Percentiles rank a stretch among this genome's conserved stretches.
Conservation (phyloP, 1,139 yeast genomes). For the Arxiozyma telluris region DNA sequence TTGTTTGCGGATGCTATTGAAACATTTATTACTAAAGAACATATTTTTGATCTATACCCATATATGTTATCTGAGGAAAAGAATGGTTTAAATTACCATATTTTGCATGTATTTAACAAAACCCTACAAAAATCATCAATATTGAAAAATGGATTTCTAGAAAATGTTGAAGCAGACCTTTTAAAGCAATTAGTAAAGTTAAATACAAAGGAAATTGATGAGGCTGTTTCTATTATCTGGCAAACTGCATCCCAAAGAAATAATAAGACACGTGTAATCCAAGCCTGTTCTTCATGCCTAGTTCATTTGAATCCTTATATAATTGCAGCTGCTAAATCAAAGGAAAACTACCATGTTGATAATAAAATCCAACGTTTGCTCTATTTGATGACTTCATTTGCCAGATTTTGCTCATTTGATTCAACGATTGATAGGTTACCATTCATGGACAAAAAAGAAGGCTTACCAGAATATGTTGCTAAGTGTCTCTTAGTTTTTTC, state of each 20-base stretch:
- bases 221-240: slow-evolving; percentile 66
- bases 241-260: slow-evolving; percentile 39
- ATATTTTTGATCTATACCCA: slow-evolving; percentile 52
- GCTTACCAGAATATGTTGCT: slow-evolving; percentile 46
- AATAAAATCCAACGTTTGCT: slow-evolving; percentile 48
- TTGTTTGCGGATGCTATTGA: slow-evolving; percentile 45
- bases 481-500: slow-evolving; percentile 50
- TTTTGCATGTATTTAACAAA: slow-evolving; percentile 45
- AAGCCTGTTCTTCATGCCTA: slow-evolving; percentile 55
- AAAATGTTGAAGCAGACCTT: slow-evolving; percentile 44
- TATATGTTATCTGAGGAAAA: slow-evolving; percentile 42
- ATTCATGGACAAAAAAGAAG: slow-evolving; percentile 42
- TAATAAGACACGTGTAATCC: slow-evolving; percentile 43
- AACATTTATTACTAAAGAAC: slow-evolving; percentile 51
- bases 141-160: slow-evolving; percentile 44
- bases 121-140: slow-evolving; percentile 39
- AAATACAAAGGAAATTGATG: slow-evolving; percentile 48
- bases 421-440: slow-evolving; percentile 36
- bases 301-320: slow-evolving; percentile 39
- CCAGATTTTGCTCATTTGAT: slow-evolving; percentile 56
- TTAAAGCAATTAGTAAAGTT: slow-evolving; percentile 51
- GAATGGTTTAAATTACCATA: slow-evolving; percentile 36
- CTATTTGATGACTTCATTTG: slow-evolving; percentile 59
- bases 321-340: slow-evolving; percentile 27
- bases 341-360: slow-evolving; percentile 29